A percentile compares a stretch with the other conserved stretches of the same genome.
These are phyloP conservation scores for Chaetomium cochliodes DNA, from an alignment of 495 filamentous ascomycete species.

Conservation along the genomic window DNA sequence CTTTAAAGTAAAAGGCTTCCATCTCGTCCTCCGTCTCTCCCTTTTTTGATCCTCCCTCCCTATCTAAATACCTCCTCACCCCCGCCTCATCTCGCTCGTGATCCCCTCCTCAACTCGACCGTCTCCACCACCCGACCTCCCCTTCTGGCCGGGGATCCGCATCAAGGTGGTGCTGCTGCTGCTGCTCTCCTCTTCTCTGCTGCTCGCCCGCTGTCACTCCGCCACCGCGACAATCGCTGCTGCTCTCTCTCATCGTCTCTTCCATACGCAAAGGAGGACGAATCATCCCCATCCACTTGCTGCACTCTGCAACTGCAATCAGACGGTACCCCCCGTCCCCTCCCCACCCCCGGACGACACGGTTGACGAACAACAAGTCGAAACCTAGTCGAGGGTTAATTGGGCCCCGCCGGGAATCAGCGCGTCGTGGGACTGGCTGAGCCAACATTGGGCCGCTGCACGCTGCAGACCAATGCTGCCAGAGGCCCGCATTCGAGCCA, in stretches of 20 bases:
- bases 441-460: conserved; percentile 51
- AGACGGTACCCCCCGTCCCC: not conserved
- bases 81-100: not conserved
- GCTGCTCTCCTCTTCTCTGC: not conserved
- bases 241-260: not conserved
- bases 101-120: conserved; percentile 11
- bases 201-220: not conserved
- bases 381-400: conserved; percentile 27
- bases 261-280: conserved; percentile 15
- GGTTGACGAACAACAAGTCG: conserved; percentile 26
- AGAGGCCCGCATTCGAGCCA: conserved; percentile 60
- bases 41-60: not conserved
- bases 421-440: conserved; percentile 43
- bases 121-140: conserved; percentile 22
- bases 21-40: too few relatives aligned
- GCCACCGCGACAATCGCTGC: conserved; percentile 8
- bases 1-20: too few relatives aligned
- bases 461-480: conserved; percentile 51
- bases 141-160: conserved; percentile 16
- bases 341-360: conserved; percentile 8
- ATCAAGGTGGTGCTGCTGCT: not conserved
- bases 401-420: conserved; percentile 33
- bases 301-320: conserved; percentile 9
- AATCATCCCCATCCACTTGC: conserved; percentile 29
- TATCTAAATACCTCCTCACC: not conserved